phyloP scores from a whole-genome alignment of 495 filamentous ascomycete species.

The Penicillium flavigenum region DNA sequence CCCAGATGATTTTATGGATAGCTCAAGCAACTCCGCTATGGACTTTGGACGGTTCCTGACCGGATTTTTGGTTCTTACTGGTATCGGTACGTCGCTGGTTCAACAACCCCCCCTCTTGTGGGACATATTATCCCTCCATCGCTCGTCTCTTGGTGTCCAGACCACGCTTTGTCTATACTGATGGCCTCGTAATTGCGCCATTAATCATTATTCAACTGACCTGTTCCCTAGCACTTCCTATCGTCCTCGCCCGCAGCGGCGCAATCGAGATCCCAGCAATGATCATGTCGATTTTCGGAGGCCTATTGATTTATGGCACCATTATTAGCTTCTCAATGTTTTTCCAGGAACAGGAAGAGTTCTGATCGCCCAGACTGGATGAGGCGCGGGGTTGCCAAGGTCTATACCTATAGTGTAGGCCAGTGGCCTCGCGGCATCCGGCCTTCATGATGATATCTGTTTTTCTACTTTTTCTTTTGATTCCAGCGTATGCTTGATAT shows the following conservation, averaged over 20 bases:
- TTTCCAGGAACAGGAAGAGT: slow-evolving; percentile 95
- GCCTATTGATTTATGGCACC: slow-evolving; percentile 92
- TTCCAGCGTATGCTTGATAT: slow-evolving; percentile 22
- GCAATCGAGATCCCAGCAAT: slow-evolving; percentile 82
- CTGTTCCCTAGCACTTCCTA: slow-evolving; percentile 72
- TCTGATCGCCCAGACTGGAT: slow-evolving; percentile 38
- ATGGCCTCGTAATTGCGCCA: neutral
- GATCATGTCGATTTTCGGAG: slow-evolving; percentile 92
- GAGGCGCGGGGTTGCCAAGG: slow-evolving; percentile 1
- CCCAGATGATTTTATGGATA: slow-evolving; percentile 96
- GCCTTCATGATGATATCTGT: slow-evolving; percentile 19
- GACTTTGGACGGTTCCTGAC: slow-evolving; percentile 95
- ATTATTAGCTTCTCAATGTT: slow-evolving; percentile 98
- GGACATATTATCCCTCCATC: neutral
- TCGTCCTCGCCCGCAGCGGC: slow-evolving; percentile 78
- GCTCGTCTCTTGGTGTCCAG: neutral
- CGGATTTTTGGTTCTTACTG: slow-evolving; percentile 97
- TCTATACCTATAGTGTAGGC: neutral
- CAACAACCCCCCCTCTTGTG: slow-evolving; percentile 1
- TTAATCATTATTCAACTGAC: slow-evolving; percentile 21
- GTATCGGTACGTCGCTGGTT: slow-evolving; percentile 71
- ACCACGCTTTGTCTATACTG: neutral
- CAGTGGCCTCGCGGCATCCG: neutral
- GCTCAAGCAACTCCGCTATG: slow-evolving; percentile 71
- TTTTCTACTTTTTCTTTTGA: slow-evolving; percentile 18